Conservation (phyloP, 805 yeast species). For the Wickerhamomyces alni region DNA sequence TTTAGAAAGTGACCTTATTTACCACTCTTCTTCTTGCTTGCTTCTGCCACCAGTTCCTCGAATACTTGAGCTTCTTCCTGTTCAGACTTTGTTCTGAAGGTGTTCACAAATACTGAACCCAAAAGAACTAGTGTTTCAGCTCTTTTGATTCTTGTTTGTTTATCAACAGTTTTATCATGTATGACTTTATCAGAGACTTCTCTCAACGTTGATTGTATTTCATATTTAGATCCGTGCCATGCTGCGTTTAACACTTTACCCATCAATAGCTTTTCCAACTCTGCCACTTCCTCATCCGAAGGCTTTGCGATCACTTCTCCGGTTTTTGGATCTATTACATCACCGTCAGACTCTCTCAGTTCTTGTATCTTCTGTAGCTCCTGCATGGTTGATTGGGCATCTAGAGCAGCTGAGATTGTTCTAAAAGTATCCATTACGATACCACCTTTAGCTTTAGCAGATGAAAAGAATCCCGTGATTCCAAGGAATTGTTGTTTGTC, state of each 20-base stretch:
- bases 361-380: slow-evolving; percentile 66
- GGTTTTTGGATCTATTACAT: slow-evolving; percentile 37
- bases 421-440: slow-evolving; percentile 67
- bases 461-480: slow-evolving; percentile 66
- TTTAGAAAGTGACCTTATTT: slow-evolving; percentile 2
- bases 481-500: slow-evolving; percentile 61
- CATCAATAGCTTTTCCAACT: slow-evolving; percentile 66
- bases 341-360: slow-evolving; percentile 32
- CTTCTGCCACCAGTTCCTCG: slow-evolving; percentile 60
- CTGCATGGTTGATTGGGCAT: slow-evolving; percentile 74
- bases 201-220: slow-evolving; percentile 66
- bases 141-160: slow-evolving; percentile 44
- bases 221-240: slow-evolving; percentile 78
- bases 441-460: slow-evolving; percentile 68
- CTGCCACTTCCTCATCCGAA: slow-evolving; percentile 59
- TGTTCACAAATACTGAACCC: slow-evolving; percentile 56
- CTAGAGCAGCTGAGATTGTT: slow-evolving; percentile 67
- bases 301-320: slow-evolving; percentile 53
- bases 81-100: slow-evolving; percentile 59
- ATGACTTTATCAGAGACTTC: slow-evolving; percentile 64
- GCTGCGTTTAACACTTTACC: slow-evolving; percentile 81
- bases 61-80: slow-evolving; percentile 74
- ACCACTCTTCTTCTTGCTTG: slow-evolving; percentile 35
- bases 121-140: slow-evolving; percentile 58
- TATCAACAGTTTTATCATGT: slow-evolving; percentile 46